phyloP scores from a whole-genome alignment of 495 filamentous ascomycete species.

The Venustampulla echinocandica region DNA sequence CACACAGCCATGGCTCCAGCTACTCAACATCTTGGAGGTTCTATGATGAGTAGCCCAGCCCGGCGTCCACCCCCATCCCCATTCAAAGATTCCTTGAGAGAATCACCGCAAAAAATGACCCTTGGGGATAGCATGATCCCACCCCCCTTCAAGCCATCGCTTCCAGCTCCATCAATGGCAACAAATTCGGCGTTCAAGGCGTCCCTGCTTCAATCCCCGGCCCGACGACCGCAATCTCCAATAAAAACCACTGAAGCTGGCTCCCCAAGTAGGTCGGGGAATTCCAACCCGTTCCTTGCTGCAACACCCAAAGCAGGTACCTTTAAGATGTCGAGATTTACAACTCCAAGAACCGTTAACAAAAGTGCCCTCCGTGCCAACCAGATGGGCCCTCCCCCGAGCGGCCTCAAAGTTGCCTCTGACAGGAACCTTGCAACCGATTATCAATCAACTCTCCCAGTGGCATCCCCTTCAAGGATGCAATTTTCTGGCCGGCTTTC shows the following conservation, averaged over 20 bases:
- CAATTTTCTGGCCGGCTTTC: constrained; percentile 43
- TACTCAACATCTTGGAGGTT: constrained; percentile 19
- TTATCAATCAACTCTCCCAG: background rate
- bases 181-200: constrained; percentile 29
- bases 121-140: constrained; percentile 13
- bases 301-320: constrained; percentile 18
- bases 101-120: constrained; percentile 33
- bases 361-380: constrained; percentile 16
- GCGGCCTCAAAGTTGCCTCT: background rate
- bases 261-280: constrained; percentile 18
- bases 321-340: constrained; percentile 21
- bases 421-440: background rate
- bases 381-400: constrained; percentile 10
- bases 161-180: constrained; percentile 7
- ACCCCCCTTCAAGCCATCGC: constrained; percentile 21
- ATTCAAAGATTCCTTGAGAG: constrained; percentile 39
- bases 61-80: constrained; percentile 37
- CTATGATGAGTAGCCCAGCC: constrained; percentile 37
- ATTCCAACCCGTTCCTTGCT: constrained; percentile 1
- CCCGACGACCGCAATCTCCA: constrained; percentile 37
- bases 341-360: constrained; percentile 20
- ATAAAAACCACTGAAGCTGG: constrained; percentile 29
- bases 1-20: constrained; percentile 1
- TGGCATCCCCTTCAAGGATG: constrained; percentile 1
- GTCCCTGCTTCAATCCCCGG: constrained; percentile 38